Evolutionary conservation across 2,329 filamentous ascomycete species (phyloP).

Genomic region (Sporothrix sp.): DNA sequence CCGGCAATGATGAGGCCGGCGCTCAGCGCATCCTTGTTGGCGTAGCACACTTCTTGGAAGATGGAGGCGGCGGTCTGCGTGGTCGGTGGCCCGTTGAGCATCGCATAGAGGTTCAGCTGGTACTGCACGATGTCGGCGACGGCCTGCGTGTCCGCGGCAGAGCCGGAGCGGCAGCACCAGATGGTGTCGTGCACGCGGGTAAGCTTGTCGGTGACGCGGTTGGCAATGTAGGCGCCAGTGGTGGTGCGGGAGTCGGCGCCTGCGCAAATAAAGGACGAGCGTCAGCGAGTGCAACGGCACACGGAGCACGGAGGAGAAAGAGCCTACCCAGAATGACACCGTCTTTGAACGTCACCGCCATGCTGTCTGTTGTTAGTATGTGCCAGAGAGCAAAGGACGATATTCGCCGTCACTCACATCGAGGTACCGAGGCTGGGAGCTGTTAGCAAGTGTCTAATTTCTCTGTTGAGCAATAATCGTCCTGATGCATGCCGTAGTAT

Average conservation of each 20-base stretch:
- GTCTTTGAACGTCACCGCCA: constrained; percentile 98
- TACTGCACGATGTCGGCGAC: constrained; percentile 98
- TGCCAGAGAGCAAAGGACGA: too few species aligned
- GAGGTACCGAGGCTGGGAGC: constrained; percentile 77
- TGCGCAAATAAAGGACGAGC: constrained; percentile 25
- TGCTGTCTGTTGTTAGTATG: constrained; percentile 43
- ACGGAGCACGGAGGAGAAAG: neutral
- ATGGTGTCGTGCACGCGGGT: constrained; percentile 98
- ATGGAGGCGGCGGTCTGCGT: constrained; percentile 92
- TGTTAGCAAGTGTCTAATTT: constrained; percentile 23
- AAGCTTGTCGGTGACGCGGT: constrained; percentile 98
- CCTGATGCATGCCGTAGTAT: too few species aligned
- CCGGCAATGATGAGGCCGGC: constrained; percentile 98
- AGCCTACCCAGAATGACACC: constrained; percentile 78
- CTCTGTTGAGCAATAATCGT: too few species aligned
- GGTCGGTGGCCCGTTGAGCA: constrained; percentile 79
- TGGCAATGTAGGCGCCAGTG: constrained; percentile 95
- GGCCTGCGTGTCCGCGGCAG: constrained; percentile 93
- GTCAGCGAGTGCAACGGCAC: neutral
- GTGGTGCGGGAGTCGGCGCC: constrained; percentile 96
- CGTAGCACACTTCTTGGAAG: constrained; percentile 96
- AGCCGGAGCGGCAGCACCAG: constrained; percentile 98
- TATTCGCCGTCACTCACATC: constrained; percentile 57
- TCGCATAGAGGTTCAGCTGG: constrained; percentile 84
- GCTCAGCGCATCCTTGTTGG: constrained; percentile 90